These are phyloP conservation scores for Phytophthora melonis DNA, from an alignment of 352 stramenopile species.

Conservation along the genomic window DNA sequence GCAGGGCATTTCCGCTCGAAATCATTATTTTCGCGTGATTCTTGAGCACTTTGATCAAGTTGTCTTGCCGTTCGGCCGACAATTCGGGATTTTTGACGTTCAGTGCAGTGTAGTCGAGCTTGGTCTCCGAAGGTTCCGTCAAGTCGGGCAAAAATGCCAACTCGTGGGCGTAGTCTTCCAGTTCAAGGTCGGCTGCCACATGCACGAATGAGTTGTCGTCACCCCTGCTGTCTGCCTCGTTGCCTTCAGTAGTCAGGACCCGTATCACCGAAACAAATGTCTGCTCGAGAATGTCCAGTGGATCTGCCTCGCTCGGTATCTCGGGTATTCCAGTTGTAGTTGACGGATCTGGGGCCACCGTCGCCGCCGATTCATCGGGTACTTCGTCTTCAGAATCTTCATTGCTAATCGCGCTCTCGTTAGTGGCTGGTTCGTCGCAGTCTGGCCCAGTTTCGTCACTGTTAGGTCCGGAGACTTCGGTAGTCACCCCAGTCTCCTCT, in stretches of 20 bases:
- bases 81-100: neutral
- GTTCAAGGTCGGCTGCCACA: neutral
- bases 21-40: conserved; percentile 6
- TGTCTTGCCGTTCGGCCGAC: neutral
- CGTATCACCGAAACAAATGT: neutral
- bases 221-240: neutral
- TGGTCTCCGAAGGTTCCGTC: neutral
- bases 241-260: neutral
- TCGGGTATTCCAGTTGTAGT: too few species aligned
- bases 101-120: neutral
- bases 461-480: too few species aligned
- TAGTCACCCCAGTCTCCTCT: too few species aligned
- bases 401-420: too few species aligned
- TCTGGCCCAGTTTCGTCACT: too few species aligned
- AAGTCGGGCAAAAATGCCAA: neutral
- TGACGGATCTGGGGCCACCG: too few species aligned
- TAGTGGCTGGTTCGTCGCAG: too few species aligned
- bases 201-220: neutral
- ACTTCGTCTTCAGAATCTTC: too few species aligned
- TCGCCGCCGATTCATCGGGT: too few species aligned
- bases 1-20: conserved; percentile 5
- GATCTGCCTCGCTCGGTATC: neutral
- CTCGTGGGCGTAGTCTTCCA: conserved; percentile 1
- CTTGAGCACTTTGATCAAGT: neutral
- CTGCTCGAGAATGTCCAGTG: neutral